Evolutionary conservation across 2,329 filamentous ascomycete species (phyloP).

Genomic region (Alternaria sp.): DNA sequence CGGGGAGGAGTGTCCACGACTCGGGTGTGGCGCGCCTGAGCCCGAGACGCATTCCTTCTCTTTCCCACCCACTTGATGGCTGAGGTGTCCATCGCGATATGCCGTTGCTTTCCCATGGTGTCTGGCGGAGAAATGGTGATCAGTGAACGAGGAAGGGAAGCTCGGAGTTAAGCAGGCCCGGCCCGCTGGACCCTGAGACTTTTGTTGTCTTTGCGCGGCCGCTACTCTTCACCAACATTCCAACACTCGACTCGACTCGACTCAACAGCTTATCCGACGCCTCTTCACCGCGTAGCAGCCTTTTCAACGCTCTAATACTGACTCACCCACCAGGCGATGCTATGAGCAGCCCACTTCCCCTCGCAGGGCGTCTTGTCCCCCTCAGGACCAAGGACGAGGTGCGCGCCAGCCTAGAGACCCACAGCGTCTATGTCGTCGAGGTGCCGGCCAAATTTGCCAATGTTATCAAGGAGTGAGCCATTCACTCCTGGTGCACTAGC

Average conservation of each 20-base stretch:
- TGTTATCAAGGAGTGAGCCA: conserved; percentile 72
- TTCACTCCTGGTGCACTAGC: conserved; percentile 21
- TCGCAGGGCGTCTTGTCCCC: conserved; percentile 45
- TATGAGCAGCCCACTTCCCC: conserved; percentile 35
- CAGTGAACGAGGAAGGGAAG: conserved; percentile 10
- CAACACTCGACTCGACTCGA: conserved; percentile 2
- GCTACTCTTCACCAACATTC: neutral
- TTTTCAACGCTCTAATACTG: conserved; percentile 3
- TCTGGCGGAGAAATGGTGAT: conserved; percentile 3
- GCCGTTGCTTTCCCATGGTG: neutral
- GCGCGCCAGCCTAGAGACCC: conserved; percentile 60
- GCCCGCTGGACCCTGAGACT: conserved; percentile 21
- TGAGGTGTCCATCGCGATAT: neutral
- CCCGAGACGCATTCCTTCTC: neutral
- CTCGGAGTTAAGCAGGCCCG: conserved; percentile 20
- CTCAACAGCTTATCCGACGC: neutral
- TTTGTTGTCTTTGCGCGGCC: conserved; percentile 17
- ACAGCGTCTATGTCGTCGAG: conserved; percentile 74
- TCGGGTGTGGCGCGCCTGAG: neutral
- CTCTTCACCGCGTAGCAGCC: conserved; percentile 14
- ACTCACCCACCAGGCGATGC: conserved; percentile 28
- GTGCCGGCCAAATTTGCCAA: conserved; percentile 77
- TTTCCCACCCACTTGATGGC: neutral
- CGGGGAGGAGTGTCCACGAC: conserved; percentile 8
- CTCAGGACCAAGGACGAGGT: conserved; percentile 62